Evolutionary conservation across 345 rosid species (phyloP), one percentile per base, ranked within the genome.

Genomic region (Lenwebbia sp.): DNA sequence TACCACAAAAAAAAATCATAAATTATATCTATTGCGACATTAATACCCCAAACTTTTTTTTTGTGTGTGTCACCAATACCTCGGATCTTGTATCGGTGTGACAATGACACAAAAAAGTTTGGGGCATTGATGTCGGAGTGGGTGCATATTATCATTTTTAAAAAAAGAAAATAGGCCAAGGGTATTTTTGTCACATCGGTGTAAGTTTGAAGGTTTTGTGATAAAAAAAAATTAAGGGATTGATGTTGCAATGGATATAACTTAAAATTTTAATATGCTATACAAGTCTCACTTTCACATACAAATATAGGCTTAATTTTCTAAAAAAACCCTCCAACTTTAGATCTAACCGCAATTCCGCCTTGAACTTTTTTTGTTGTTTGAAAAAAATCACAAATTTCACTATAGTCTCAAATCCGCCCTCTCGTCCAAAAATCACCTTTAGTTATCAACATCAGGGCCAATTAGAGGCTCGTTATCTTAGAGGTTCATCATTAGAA

Each of bases 161-260:
- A 6, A 6, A 6, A 6, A 44, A 44, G 7, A 44, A 60, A 6
- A 0, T 13, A 28, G 40, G 74, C 40, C 14, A 60, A 28, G 21
- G 10, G 37, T 60, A 28, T 0, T 60, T 60, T 28, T 60, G 8
- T 28, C 28, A 60, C 33, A 60, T 9, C 0, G 0, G 10, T 60
- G 4, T 60, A 60, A 28, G 74, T 60, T 60, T 13, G 40, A 60
- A 60, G 10, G 40, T 5, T 60, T 28, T 0, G 1, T 28, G 40
- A 6, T 28, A 28, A 7, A 60, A 60, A 28, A 60, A 57, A 57
- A 26, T 28, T 13, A 60, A 10, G 37, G 40, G 13, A 60, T 28
- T 60, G 21, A n/a, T 0, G 10, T 28, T 1, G 2, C 10, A 60
- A 13, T 0, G 0, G 13, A 4, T 37, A 14, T 60, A 60, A 3